These are phyloP conservation scores for Aspergillus versicolor DNA, from an alignment of 2,329 filamentous ascomycete genomes.

Conservation along the genomic window DNA sequence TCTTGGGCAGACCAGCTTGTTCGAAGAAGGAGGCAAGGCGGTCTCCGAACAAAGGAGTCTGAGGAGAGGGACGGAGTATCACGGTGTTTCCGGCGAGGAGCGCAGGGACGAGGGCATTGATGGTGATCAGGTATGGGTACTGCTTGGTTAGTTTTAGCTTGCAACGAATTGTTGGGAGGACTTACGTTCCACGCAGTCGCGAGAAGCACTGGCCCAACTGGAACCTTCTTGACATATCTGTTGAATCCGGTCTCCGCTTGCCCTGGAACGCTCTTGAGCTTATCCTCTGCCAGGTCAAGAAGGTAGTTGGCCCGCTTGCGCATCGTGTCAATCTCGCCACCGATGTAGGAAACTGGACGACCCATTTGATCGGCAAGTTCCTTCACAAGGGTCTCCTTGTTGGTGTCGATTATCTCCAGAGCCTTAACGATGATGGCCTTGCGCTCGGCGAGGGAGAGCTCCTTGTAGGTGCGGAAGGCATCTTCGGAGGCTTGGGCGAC, in stretches of 20 bases:
- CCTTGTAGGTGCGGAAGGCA: conserved; percentile 56
- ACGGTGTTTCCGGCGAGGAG: conserved; percentile 83
- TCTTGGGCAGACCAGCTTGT: conserved; percentile 73
- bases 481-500: conserved; percentile 27
- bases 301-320: conserved; percentile 80
- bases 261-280: conserved; percentile 74
- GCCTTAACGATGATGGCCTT: conserved; percentile 80
- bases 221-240: conserved; percentile 81
- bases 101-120: conserved; percentile 88
- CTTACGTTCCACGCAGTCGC: conserved; percentile 88
- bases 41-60: conserved; percentile 85
- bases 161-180: conserved; percentile 6
- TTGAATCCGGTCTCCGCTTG: conserved; percentile 82
- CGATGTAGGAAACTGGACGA: conserved; percentile 79
- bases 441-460: conserved; percentile 68
- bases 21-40: conserved; percentile 71
- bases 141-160: conserved; percentile 35
- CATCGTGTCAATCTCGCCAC: conserved; percentile 77
- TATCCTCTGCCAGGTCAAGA: conserved; percentile 75
- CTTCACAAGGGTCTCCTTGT: conserved; percentile 72
- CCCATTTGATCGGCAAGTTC: conserved; percentile 92
- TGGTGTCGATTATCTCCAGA: conserved; percentile 65
- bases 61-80: conserved; percentile 87
- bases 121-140: conserved; percentile 88
- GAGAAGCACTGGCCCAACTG: conserved; percentile 79